A percentile compares a stretch with the other conserved stretches of the same genome.
phyloP scores from a whole-genome alignment of 2,329 filamentous ascomycete species.

The Ophiocordyceps polyrhachis-furcata region DNA sequence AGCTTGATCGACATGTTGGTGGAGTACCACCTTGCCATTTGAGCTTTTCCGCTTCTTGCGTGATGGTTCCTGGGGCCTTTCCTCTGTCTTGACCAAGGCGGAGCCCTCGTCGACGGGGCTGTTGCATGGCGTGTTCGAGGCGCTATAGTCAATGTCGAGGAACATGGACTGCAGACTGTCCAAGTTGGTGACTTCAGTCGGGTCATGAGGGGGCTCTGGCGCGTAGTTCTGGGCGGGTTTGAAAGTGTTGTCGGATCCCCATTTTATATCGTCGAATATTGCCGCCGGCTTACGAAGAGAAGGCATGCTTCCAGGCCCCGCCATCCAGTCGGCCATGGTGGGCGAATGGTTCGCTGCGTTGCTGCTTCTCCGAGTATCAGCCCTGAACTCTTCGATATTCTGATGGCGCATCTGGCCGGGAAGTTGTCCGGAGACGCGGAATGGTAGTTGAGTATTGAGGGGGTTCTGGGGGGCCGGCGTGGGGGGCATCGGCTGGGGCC shows the following conservation, averaged over 20 bases:
- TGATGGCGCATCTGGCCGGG: constrained; percentile 24
- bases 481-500: constrained; percentile 18
- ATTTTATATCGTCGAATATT: constrained; percentile 32
- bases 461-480: constrained; percentile 8
- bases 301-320: constrained; percentile 12
- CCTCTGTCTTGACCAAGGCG: constrained; percentile 12
- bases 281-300: constrained; percentile 12
- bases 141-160: constrained; percentile 37
- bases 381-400: constrained; percentile 21
- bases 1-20: constrained; percentile 18
- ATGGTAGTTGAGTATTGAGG: constrained; percentile 6
- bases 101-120: constrained; percentile 24
- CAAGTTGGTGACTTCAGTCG: constrained; percentile 37
- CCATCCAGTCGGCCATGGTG: constrained; percentile 24
- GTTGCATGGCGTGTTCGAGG: constrained; percentile 37
- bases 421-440: constrained; percentile 13
- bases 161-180: constrained; percentile 30
- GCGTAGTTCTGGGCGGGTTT: constrained; percentile 37
- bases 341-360: constrained; percentile 13
- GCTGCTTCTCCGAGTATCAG: constrained; percentile 17
- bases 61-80: constrained; percentile 22
- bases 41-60: constrained; percentile 38
- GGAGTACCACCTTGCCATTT: constrained; percentile 15
- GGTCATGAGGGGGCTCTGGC: constrained; percentile 30
- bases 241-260: constrained; percentile 53